Base-by-base conservation (phyloP, 257 asterid genomes). In the Salvia rosmarinus region DNA sequence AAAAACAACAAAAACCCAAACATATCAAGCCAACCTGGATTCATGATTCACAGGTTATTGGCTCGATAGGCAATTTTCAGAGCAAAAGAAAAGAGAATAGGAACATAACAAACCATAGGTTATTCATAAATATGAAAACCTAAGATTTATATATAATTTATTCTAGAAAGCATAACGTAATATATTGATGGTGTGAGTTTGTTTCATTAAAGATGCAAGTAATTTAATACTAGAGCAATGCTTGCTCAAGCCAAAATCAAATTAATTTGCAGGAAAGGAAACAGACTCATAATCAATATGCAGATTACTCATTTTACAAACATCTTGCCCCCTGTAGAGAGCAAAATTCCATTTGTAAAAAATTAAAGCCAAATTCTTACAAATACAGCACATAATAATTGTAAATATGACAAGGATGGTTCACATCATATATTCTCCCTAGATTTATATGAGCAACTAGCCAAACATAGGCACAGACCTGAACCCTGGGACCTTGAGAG, bases 401-500 rank as follows among this genome's bases (percentile, higher is more conserved):
- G n/a, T 39, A 39, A 44, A 49, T 12, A 35, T 21, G 32, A 17
- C 23, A 17, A 19, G 14, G 21, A 43, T 42, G 11, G 12, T 39
- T 6, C 44, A 39, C 2, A 39, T 39, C 44, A 39, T 39, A 34
- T 40, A 40, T 3, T 44, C 50, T 21, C 21, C 51, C 43, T 32
- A 17, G n/a, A 69, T 11, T 32, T 23, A 34, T 5, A 50, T 4
- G 9, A 25, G 58, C 4, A 39, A 77, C 30, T 17, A 39, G 57
- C 20, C 28, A 40, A 64, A 49, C 23, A 61, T 56, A 61, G 64
- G 46, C 16, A 69, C 82, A 50, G 63, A 88, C 99, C 99, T 88
- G 90, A 95, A 95, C 50, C 96, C 98, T 67, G 99, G 96, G 82
- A 91, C 82, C 83, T 89, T 91, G 70, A 88, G 94, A 62, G 99